phyloP scores from a whole-genome alignment of 163 green algal species.

The Prototheca cutis region DNA sequence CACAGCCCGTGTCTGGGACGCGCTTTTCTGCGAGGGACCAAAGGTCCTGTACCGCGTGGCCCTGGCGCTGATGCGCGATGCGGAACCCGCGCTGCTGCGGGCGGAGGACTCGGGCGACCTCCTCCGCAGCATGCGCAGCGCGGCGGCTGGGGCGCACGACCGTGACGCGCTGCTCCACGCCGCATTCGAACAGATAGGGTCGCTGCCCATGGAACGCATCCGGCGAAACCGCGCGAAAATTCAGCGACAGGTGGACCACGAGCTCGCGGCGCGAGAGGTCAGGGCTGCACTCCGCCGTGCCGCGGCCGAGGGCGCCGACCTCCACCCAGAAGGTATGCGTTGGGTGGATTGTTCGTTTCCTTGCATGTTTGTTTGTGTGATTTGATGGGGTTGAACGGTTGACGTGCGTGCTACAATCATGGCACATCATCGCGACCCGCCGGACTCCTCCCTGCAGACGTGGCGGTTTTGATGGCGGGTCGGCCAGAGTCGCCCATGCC shows the following conservation, averaged over 20 bases:
- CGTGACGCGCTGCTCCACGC: constrained; percentile 61
- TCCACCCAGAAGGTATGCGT: too few relatives aligned
- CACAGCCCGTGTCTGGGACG: constrained; percentile 61
- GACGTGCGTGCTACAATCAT: too few relatives aligned
- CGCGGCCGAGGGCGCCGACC: constrained; percentile 13
- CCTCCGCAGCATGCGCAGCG: constrained; percentile 39
- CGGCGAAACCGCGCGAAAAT: constrained; percentile 44
- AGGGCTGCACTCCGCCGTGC: constrained; percentile 15
- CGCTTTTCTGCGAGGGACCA: constrained; percentile 64
- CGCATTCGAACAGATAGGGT: constrained; percentile 71
- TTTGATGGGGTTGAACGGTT: too few relatives aligned
- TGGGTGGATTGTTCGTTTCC: too few relatives aligned
- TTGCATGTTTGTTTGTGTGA: too few relatives aligned
- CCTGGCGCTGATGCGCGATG: constrained; percentile 62
- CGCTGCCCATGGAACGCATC: constrained; percentile 71
- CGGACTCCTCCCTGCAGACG: too few relatives aligned
- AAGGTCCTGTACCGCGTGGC: constrained; percentile 75
- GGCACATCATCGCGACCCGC: too few relatives aligned
- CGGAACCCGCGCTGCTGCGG: constrained; percentile 53
- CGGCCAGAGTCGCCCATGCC: too few relatives aligned
- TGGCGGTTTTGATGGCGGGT: too few relatives aligned
- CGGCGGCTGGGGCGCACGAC: constrained; percentile 45
- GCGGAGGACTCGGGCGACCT: constrained; percentile 51
- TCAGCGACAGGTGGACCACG: constrained; percentile 36
- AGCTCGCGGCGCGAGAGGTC: constrained; percentile 26